Base-by-base conservation (phyloP, 1,284 basidiomycete genomes). In the Cronartium quercuum region DNA sequence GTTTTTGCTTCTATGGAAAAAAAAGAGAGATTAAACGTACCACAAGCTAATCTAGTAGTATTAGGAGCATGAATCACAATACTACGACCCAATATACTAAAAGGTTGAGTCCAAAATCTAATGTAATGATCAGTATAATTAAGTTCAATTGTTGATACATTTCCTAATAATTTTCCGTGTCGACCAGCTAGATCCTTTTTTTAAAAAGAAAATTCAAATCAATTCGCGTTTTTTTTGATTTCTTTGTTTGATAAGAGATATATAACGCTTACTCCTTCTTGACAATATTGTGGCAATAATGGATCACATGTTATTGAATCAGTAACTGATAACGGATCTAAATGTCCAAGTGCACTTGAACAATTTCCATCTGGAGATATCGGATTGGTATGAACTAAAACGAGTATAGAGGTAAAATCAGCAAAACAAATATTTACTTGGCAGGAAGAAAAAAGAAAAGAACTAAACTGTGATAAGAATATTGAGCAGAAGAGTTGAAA, bases 51-150 rank as follows among this genome's bases (percentile, higher is more conserved):
- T 1, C 78, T 76, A 10, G 76, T 79, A 58, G 77, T 76, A 69
- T 79, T 78, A 41, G 75, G 47, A 13, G 76, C 68, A 51, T 79
- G 77, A 41, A 80, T 77, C 10, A 80, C 79, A 41, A 80, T 68
- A 61, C 77, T 78, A 9, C 80, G 78, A 13, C 80, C 80, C 13
- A 80, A 76, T 10, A 80, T 68, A 15, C 77, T 78, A 76, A 79
- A 78, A 12, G 76, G 65, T 67, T 79, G 68, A 18, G 80, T 77
- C 76, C 76, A 79, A 66, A 79, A 80, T 40, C 80, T 76, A 12
- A 80, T 60, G 58, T 73, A 79, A 13, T 76, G 68, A 68, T 79
- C 78, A 12, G 66, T 64, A 44, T 77, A 77, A 15, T 58, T 55
- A 6, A 68, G 24, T 18, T 77, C 71, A 21, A 66, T 51, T 18